Base-by-base conservation (phyloP, 164 flowering plant genomes). In the Macadamia tetraphylla region DNA sequence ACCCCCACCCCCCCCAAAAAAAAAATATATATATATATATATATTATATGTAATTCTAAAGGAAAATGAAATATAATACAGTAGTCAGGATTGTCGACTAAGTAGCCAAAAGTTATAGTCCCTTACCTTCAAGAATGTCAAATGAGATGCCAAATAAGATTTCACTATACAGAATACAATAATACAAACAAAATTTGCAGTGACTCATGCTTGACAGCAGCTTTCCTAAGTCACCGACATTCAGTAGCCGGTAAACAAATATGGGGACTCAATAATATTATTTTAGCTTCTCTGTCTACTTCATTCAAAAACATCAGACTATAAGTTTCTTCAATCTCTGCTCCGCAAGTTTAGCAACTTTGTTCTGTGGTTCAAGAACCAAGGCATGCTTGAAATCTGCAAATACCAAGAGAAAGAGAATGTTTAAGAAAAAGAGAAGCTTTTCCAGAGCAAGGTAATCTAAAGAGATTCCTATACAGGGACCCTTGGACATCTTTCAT, bases 321-420 rank as follows among this genome's bases (percentile, higher is more conserved):
- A 82, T 70, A 62, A 84, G 68, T 76, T 87, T 92, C 71, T 81
- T 78, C 8, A 91, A 77, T 69, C 97, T 81, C 70, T 90, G 86
- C 73, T 86, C 92, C 31, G 94, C 95, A 30, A 62, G 58, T 66
- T 71, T 81, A 7, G 98, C 98, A 49, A 68, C 85, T 75, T 94
- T 94, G 70, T 94, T 94, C 60, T 84, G 96, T 58, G 98, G 98
- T 75, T 94, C 98, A 12, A 92, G 91, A 66, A 94, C 94, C 18
- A 85, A 87, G 9, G 97, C 98, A 78, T 94, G 94, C 82, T 80
- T 91, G 85, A 88, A 94, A 86, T 94, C 98, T 94, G 88, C 83
- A 77, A 29, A 67, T 55, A 46, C 15, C 14, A 62, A 60, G 29
- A 40, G 60, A 44, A 46, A 10, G 5, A 23, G 1, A 8, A 32